These are phyloP conservation scores for Candida golubevii DNA, from an alignment of 805 yeast species.

Conservation along the genomic window DNA sequence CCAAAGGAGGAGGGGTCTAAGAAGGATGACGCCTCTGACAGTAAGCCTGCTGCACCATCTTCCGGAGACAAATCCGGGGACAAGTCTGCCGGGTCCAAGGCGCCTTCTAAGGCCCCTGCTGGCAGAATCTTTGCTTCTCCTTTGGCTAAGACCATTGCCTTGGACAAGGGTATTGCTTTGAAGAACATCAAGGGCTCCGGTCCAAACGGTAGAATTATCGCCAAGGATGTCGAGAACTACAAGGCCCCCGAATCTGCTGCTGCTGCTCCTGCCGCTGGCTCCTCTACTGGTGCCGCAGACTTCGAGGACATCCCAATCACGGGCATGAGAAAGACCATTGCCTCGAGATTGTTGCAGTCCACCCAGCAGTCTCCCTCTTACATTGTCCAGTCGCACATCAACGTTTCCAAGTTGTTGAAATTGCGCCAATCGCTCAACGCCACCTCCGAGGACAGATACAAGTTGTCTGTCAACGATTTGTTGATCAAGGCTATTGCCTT, in stretches of 20 bases:
- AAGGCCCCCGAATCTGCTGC: slow-evolving; percentile 44
- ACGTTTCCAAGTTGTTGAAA: slow-evolving; percentile 87
- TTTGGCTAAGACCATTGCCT: slow-evolving; percentile 85
- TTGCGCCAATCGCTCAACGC: slow-evolving; percentile 88
- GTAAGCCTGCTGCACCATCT: slow-evolving; percentile 20
- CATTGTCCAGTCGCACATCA: slow-evolving; percentile 81
- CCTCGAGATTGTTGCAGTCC: slow-evolving; percentile 80
- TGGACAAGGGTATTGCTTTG: slow-evolving; percentile 85
- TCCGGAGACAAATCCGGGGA: slow-evolving; percentile 15
- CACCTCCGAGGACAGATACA: slow-evolving; percentile 79
- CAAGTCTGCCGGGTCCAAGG: slow-evolving; percentile 27
- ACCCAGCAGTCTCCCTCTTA: slow-evolving; percentile 87
- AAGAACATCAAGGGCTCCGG: slow-evolving; percentile 88
- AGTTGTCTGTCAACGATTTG: slow-evolving; percentile 89
- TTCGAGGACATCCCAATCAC: slow-evolving; percentile 84
- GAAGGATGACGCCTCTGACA: slow-evolving; percentile 19
- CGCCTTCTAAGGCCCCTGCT: slow-evolving; percentile 38
- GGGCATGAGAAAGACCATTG: slow-evolving; percentile 91
- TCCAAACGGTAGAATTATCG: slow-evolving; percentile 91
- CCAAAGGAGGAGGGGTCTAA: slow-evolving; percentile 35
- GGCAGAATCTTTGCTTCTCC: slow-evolving; percentile 92
- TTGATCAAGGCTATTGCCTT: slow-evolving; percentile 90
- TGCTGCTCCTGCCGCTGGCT: slow-evolving; percentile 48
- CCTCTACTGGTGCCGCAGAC: slow-evolving; percentile 52
- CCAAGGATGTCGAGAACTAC: slow-evolving; percentile 80